phyloP scores from a whole-genome alignment of 1,139 yeast genomes.

The Saccharomyces pastorianus region DNA sequence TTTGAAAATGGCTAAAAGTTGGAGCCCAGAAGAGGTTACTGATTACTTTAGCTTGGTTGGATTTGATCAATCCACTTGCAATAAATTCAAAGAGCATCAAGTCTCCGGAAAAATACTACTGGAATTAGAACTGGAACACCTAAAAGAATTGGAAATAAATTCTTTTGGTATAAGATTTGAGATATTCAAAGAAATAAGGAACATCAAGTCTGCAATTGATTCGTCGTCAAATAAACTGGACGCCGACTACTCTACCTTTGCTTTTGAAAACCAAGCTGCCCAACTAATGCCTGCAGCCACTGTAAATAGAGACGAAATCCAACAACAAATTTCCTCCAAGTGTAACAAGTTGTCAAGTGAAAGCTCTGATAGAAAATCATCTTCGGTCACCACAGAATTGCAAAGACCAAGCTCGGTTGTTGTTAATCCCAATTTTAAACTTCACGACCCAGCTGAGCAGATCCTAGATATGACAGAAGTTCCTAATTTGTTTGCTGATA shows the following conservation, averaged over 20 bases:
- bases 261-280: background rate
- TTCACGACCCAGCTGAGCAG: conserved; percentile 37
- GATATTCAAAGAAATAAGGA: conserved; percentile 79
- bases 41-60: conserved; percentile 66
- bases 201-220: conserved; percentile 32
- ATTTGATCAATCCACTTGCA: conserved; percentile 62
- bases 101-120: conserved; percentile 79
- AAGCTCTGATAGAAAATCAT: background rate
- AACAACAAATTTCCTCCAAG: background rate
- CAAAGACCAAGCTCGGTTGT: conserved; percentile 3
- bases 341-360: background rate
- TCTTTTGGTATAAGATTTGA: conserved; percentile 95
- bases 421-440: conserved; percentile 4
- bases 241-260: background rate
- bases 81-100: conserved; percentile 76
- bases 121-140: conserved; percentile 74
- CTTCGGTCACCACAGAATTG: background rate
- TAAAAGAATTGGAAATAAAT: conserved; percentile 83
- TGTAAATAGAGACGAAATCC: conserved; percentile 7
- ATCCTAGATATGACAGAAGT: conserved; percentile 28
- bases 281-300: conserved; percentile 23
- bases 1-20: conserved; percentile 23
- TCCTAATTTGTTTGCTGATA: conserved; percentile 11
- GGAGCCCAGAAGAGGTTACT: conserved; percentile 85
- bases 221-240: background rate